A percentile compares a stretch with the other conserved stretches of the same genome.
Conservation (phyloP, 305 asterid species). For the Fraxinus paxiana region DNA sequence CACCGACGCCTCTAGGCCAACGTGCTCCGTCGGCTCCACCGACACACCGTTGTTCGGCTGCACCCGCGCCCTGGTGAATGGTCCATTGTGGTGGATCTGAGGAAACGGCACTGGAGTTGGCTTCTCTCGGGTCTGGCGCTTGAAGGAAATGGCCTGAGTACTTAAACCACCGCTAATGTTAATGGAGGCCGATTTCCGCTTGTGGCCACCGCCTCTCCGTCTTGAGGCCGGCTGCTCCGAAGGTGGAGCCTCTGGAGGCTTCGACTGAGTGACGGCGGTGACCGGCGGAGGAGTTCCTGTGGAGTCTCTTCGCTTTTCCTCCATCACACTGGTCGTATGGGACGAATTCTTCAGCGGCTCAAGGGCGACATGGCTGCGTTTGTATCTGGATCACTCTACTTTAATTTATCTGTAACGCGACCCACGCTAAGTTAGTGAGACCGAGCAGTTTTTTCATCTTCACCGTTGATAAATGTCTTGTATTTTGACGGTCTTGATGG, state of each 20-base stretch:
- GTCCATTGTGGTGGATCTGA: slow-evolving; percentile 94
- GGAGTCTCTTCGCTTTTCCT: slow-evolving; percentile 65
- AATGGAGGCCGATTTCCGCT: slow-evolving; percentile 68
- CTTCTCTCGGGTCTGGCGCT: slow-evolving; percentile 91
- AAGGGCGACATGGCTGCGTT: slow-evolving; percentile 18
- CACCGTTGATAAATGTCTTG: slow-evolving; percentile 15
- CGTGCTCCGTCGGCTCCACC: slow-evolving; percentile 37
- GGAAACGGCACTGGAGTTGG: slow-evolving; percentile 52
- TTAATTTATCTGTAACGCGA: slow-evolving; percentile 26
- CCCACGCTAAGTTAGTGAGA: slow-evolving; percentile 7
- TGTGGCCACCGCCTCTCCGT: slow-evolving; percentile 73
- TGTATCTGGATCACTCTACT: slow-evolving; percentile 15
- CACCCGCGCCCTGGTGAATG: slow-evolving; percentile 81
- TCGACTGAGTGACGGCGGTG: slow-evolving; percentile 19
- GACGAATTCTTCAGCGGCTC: background rate
- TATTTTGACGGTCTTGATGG: slow-evolving; percentile 8
- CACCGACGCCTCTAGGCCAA: slow-evolving; percentile 44
- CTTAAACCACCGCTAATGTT: slow-evolving; percentile 57
- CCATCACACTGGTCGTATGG: slow-evolving; percentile 38
- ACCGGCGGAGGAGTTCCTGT: slow-evolving; percentile 55
- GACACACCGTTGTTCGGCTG: slow-evolving; percentile 53
- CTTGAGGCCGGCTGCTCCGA: slow-evolving; percentile 58
- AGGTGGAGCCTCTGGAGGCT: slow-evolving; percentile 30
- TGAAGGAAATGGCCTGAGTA: slow-evolving; percentile 51
- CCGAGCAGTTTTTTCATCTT: background rate